phyloP scores from a whole-genome alignment of 2,329 filamentous ascomycete genomes.

The Didymella segeticola region DNA sequence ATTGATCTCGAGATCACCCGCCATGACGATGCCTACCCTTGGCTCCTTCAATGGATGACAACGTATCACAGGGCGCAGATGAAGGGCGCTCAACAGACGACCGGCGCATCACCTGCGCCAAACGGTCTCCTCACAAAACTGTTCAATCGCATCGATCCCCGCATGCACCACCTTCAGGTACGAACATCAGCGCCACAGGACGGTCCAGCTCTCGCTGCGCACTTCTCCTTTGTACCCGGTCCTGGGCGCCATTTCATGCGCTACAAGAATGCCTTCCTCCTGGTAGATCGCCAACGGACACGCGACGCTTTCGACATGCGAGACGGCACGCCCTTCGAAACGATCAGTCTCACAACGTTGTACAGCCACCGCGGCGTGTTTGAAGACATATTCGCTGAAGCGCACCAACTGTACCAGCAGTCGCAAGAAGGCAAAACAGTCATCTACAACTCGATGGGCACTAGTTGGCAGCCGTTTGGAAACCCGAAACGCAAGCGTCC shows the following conservation, averaged over 20 bases:
- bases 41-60: slow-evolving; percentile 94
- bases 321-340: slow-evolving; percentile 92
- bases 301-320: slow-evolving; percentile 75
- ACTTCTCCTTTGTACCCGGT: slow-evolving; percentile 88
- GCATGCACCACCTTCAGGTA: slow-evolving; percentile 69
- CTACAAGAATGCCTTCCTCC: slow-evolving; percentile 85
- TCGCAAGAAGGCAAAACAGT: slow-evolving; percentile 91
- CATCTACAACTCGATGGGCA: slow-evolving; percentile 84
- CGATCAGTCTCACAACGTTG: slow-evolving; percentile 87
- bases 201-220: slow-evolving; percentile 74
- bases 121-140: slow-evolving; percentile 58
- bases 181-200: slow-evolving; percentile 69
- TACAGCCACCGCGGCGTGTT: slow-evolving; percentile 91
- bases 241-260: slow-evolving; percentile 88
- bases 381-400: slow-evolving; percentile 86
- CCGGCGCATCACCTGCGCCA: slow-evolving; percentile 23
- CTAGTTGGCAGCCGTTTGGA: slow-evolving; percentile 85
- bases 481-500: slow-evolving; percentile 86
- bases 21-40: slow-evolving; percentile 90
- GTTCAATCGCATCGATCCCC: slow-evolving; percentile 64
- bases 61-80: slow-evolving; percentile 73
- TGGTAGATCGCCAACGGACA: slow-evolving; percentile 86
- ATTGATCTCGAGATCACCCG: slow-evolving; percentile 96
- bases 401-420: slow-evolving; percentile 78
- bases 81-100: slow-evolving; percentile 46